Evolutionary conservation across 1,284 basidiomycete species (phyloP).

Genomic region (Vanrija sp.): DNA sequence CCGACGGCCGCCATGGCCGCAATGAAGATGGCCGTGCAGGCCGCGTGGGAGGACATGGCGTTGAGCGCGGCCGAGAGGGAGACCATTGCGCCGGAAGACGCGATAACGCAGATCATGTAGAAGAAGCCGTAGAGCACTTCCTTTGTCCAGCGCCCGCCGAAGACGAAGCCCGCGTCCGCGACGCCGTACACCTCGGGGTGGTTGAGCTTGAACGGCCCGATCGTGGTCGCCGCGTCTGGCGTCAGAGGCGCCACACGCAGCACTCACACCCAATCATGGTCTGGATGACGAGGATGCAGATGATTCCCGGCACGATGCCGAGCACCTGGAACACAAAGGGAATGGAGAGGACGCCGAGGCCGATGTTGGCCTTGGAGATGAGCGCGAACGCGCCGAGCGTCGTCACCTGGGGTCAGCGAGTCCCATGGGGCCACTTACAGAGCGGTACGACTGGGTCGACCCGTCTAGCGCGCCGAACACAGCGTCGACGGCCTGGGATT

Average conservation of each 20-base stretch:
- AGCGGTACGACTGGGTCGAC: constrained; percentile 20
- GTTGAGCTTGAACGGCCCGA: constrained; percentile 14
- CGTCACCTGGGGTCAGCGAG: background rate
- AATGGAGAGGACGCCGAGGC: constrained; percentile 35
- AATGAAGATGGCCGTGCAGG: background rate
- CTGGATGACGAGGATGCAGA: constrained; percentile 28
- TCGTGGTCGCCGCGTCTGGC: constrained; percentile 2
- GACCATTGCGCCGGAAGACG: background rate
- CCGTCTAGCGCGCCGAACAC: constrained; percentile 21
- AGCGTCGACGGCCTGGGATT: constrained; percentile 4
- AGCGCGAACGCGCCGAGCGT: constrained; percentile 18
- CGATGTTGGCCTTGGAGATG: constrained; percentile 32
- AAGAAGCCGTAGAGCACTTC: background rate
- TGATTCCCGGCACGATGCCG: constrained; percentile 33
- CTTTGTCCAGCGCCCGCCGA: background rate
- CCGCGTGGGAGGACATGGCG: background rate
- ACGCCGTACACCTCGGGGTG: constrained; percentile 20
- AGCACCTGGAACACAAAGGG: constrained; percentile 30
- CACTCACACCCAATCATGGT: constrained; percentile 28
- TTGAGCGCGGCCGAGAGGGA: background rate
- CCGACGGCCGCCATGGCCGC: background rate
- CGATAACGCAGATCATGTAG: background rate
- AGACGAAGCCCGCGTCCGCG: constrained; percentile 20
- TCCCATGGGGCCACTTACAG: constrained; percentile 3
- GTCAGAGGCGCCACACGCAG: background rate